Base-by-base conservation (phyloP, 495 filamentous ascomycete genomes). In the Hypomontagnella submonticulosa region DNA sequence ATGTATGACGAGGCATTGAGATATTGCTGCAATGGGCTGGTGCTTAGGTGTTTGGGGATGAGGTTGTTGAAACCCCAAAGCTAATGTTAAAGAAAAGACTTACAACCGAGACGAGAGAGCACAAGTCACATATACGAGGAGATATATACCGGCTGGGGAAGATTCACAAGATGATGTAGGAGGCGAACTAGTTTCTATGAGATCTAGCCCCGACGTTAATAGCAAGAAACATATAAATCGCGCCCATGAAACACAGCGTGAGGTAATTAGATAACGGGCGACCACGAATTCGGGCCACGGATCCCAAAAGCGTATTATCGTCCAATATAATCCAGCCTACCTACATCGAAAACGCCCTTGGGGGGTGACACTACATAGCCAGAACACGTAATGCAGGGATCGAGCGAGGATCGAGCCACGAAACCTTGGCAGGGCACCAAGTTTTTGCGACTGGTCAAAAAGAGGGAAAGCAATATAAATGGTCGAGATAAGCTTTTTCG, bases 1-100 rank as follows among this genome's bases (percentile, higher is more conserved):
- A 57, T 40, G 37, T 48, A 43, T 51, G 50, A 36, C 43, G 66
- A 64, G 66, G 48, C 66, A 69, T 69, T 3, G 23, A 27, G 23
- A 27, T 27, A 27, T 27, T 27, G 6, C 6, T 2, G 6, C 23
- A 6, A 27, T 6, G 23, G 23, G 23, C 23, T 27, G 23, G 6
- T 27, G 2, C 23, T 27, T 6, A 6, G 23, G 23, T 27, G 6
- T 27, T 27, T 27, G 23, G 6, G 6, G 23, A 27, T 2, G 23
- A 27, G 23, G 23, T 6, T 27, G 3, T 27, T 6, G 23, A 6
- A 27, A 27, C 23, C 6, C 6, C 6, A 6, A 27, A 3, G 2
- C 6, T 27, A 27, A 27, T 27, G 6, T 27, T 27, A 40, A 9
- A 10, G n/a, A n/a, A 23, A 19, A 30, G 44, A 19, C n/a, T 30